phyloP scores from a whole-genome alignment of 2,329 filamentous ascomycete species.

The Aspergillus fumigatiaffinis region DNA sequence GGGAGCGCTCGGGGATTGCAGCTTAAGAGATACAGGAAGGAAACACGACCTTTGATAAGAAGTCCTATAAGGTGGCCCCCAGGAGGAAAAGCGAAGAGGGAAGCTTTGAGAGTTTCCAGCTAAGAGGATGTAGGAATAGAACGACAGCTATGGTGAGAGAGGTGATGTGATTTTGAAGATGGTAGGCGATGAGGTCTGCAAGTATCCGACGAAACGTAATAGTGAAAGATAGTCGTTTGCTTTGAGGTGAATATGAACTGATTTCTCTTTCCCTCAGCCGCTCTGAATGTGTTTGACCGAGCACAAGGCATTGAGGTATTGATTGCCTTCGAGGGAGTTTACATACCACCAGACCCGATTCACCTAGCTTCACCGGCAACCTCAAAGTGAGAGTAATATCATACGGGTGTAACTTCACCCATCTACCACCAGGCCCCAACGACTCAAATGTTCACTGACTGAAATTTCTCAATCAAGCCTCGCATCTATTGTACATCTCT shows the following conservation, averaged over 20 bases:
- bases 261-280: background rate
- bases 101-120: background rate
- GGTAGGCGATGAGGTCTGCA: slow-evolving; percentile 5
- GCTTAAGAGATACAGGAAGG: background rate
- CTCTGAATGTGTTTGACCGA: background rate
- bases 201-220: background rate
- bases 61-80: background rate
- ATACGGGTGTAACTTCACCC: background rate
- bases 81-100: too few species aligned
- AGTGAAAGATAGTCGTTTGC: background rate
- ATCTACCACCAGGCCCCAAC: background rate
- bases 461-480: background rate
- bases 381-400: background rate
- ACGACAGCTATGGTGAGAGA: background rate
- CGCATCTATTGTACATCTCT: slow-evolving; percentile 14
- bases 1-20: background rate
- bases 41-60: background rate
- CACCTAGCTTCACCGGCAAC: background rate
- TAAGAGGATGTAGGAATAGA: background rate
- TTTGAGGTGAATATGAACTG: background rate
- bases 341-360: background rate
- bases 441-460: background rate
- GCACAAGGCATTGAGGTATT: background rate
- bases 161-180: background rate
- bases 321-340: background rate